Evolutionary conservation across 257 asterid genomes (phyloP), one percentile per base, ranked within the genome.

Genomic region (Solanum clarkiae): DNA sequence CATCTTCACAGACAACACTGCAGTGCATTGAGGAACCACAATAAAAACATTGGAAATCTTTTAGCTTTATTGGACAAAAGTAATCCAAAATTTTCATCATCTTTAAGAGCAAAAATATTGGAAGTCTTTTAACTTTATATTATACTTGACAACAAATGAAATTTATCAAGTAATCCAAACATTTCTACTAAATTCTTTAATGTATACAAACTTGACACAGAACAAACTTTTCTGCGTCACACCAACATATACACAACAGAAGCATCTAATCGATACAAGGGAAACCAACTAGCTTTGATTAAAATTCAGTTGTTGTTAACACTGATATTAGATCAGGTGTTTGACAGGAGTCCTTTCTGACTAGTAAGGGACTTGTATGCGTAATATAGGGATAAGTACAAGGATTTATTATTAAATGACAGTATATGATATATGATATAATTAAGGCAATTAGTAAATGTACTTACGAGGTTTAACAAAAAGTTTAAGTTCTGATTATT

Each of bases 1-100:
- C 95, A 86, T 95, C 97, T 89, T 93, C 98, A 86, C 99, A 97
- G 20, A 95, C 97, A 86, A 97, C 89, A 75, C 99, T 97, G 91
- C 69, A 86, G 44, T 82, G 22, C 71, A 74, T n/a, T 40, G 47
- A 84, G 84, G 69, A 12, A 87, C 81, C 57, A 74, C 66, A 53
- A 36, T 22, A 45, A 83, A 24, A 42, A 14, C 54, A 84, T 49
- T 56, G 40, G 45, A 69, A 63, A 10, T 42, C 55, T 83, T 32
- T 68, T 44, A 40, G 53, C 55, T 66, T 65, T 22, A 59, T 59
- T 59, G 65, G 15, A 36, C 42, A 36, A 36, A 32, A 36, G 42
- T 4, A 36, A 36, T 5, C 42, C 42, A 36, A 36, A 36, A 36
- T 36, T 36, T 36, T 36, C 42, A 36, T 36, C 42, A 36, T 36